phyloP scores from a whole-genome alignment of 2,329 filamentous ascomycete species.

The Cercospora nicotianae region DNA sequence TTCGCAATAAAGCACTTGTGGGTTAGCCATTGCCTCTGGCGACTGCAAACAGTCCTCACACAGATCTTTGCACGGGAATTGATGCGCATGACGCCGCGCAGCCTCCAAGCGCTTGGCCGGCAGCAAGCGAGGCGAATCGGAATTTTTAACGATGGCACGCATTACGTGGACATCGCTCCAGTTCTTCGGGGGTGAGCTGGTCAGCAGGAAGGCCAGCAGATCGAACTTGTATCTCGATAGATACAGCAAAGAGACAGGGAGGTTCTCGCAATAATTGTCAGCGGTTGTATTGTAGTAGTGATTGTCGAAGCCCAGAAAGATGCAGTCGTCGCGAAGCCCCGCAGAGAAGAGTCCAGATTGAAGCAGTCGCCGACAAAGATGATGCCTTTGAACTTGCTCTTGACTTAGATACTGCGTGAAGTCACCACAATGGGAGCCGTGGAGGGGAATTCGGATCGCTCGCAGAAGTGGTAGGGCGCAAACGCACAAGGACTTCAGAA shows the following conservation, averaged over 20 bases:
- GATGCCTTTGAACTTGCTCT: not conserved
- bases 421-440: not conserved
- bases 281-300: not conserved
- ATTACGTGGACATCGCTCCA: not conserved
- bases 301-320: not conserved
- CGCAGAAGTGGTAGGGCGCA: not conserved
- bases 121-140: not conserved
- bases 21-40: not conserved
- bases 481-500: not conserved
- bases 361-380: not conserved
- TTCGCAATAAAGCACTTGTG: not conserved
- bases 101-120: not conserved
- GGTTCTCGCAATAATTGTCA: not conserved
- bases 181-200: not conserved
- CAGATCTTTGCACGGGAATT: not conserved
- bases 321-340: not conserved
- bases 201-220: not conserved
- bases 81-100: not conserved
- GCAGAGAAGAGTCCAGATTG: not conserved
- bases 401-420: not conserved
- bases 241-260: not conserved
- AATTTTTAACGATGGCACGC: not conserved
- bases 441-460: not conserved
- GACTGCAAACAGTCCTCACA: not conserved
- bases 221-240: not conserved